Conservation (phyloP, 148 eudicot species). For the Gaultheria prostrata region DNA sequence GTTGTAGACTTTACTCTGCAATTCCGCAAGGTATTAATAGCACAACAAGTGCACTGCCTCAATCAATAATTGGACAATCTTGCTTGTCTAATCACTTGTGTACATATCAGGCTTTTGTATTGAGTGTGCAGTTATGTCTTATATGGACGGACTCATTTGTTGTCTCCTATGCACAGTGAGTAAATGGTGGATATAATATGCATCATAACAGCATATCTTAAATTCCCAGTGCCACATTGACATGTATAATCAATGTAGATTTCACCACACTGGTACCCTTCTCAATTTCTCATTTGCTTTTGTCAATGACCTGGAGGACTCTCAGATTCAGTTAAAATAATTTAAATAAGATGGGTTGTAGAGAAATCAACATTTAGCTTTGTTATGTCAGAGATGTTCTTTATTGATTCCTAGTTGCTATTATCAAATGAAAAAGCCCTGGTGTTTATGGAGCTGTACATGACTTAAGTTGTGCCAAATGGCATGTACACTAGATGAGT, state of each 20-base stretch:
- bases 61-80: neutral
- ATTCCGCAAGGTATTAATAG: neutral
- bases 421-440: neutral
- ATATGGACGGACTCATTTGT: neutral
- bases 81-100: neutral
- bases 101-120: neutral
- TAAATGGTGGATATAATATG: neutral
- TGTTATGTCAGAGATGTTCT: neutral
- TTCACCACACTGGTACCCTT: neutral
- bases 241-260: no score
- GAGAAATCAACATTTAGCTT: neutral
- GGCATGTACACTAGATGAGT: no score
- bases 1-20: neutral
- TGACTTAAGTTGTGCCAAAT: neutral
- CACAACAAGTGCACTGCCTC: neutral
- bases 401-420: neutral
- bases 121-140: neutral
- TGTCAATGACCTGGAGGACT: slow-evolving; percentile 6
- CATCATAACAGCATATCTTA: neutral
- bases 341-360: neutral
- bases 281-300: neutral
- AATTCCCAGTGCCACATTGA: neutral
- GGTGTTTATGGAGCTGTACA: neutral
- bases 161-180: neutral
- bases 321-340: neutral